phyloP scores from a whole-genome alignment of 208 protist genomes.

The Balamuthia mandrillaris region DNA sequence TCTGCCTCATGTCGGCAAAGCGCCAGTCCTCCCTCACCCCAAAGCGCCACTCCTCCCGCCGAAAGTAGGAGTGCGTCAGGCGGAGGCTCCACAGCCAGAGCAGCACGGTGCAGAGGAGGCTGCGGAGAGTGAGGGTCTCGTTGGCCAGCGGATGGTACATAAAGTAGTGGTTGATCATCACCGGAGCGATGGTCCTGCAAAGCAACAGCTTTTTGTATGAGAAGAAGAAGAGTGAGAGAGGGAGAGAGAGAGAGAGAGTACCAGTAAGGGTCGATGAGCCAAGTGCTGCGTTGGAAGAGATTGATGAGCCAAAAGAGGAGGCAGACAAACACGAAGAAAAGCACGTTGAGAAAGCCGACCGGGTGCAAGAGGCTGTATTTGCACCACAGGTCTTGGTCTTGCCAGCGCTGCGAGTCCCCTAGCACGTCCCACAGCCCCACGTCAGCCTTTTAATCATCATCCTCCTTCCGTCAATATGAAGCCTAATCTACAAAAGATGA shows the following conservation, averaged over 20 bases:
- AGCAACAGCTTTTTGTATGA: no score
- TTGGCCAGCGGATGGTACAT: background rate
- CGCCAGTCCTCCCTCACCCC: conserved; percentile 35
- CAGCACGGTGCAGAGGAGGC: background rate
- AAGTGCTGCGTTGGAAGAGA: conserved; percentile 30
- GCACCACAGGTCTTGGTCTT: background rate
- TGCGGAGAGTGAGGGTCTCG: background rate
- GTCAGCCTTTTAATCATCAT: no score
- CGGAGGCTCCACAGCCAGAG: conserved; percentile 27
- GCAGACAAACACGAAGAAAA: conserved; percentile 36
- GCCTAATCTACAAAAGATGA: background rate
- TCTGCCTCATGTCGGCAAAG: conserved; percentile 29
- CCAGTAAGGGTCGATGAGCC: conserved; percentile 35
- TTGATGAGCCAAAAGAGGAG: conserved; percentile 38
- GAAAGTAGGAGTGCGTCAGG: conserved; percentile 39
- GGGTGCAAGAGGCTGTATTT: background rate
- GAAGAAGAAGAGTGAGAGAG: no score
- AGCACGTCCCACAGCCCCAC: background rate
- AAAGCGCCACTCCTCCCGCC: conserved; percentile 24
- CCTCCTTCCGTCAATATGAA: no score
- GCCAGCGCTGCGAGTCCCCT: background rate
- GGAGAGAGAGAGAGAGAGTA: no score
- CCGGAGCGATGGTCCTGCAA: conserved; percentile 26
- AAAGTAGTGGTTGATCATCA: conserved; percentile 23
- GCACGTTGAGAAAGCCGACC: conserved; percentile 7